A percentile compares a stretch with the other conserved stretches of the same genome.
These are phyloP conservation scores for Solanum clarkiae DNA, from an alignment of 257 asterid species.

Conservation along the genomic window DNA sequence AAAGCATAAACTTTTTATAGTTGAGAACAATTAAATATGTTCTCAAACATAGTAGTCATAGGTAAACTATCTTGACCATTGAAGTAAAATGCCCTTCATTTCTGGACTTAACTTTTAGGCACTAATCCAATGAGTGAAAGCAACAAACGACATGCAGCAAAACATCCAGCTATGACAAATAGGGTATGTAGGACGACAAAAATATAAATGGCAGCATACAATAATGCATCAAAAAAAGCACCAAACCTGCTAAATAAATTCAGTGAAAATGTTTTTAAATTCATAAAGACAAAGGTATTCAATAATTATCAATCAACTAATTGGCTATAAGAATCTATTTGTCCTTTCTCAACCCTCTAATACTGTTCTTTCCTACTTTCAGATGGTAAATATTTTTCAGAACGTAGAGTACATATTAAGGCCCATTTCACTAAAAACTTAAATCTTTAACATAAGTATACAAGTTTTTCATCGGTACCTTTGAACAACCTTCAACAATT, in stretches of 20 bases:
- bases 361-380: neutral
- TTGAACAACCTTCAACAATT: constrained; percentile 93
- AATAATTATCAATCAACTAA: neutral
- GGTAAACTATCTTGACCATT: neutral
- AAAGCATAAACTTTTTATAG: neutral
- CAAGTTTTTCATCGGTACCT: constrained; percentile 30
- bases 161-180: neutral
- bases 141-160: neutral
- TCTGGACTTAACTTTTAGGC: neutral
- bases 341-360: neutral
- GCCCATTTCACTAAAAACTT: neutral
- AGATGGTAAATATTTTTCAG: neutral
- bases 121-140: neutral
- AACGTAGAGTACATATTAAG: neutral
- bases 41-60: neutral
- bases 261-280: neutral
- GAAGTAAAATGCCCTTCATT: neutral
- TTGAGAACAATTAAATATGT: neutral
- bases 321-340: neutral
- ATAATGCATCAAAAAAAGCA: neutral
- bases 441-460: neutral
- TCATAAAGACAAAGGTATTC: neutral
- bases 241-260: neutral
- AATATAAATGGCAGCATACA: neutral
- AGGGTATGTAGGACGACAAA: neutral